Percentiles rank a stretch among this genome's conserved stretches.
Conservation (phyloP, 345 rosid genomes). For the Salix arbutifolia region DNA sequence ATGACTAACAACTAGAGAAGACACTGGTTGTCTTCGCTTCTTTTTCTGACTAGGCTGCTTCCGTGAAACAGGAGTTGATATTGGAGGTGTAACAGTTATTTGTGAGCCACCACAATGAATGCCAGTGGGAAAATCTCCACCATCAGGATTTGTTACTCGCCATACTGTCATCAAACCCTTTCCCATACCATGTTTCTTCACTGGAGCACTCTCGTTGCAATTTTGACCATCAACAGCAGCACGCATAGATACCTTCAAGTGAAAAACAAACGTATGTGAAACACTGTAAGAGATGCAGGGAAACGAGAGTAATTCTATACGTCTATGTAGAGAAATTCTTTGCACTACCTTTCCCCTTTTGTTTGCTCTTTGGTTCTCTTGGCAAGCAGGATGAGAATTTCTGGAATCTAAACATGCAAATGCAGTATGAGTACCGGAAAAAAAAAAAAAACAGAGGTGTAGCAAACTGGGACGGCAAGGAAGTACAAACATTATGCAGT, state of each 20-base stretch:
- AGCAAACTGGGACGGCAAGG: background rate
- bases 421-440: background rate
- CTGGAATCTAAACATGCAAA: constrained; percentile 41
- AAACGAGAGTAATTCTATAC: too few relatives aligned
- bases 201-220: constrained; percentile 25
- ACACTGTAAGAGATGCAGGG: constrained; percentile 4
- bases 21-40: constrained; percentile 37
- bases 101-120: constrained; percentile 33
- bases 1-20: constrained; percentile 47
- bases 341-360: constrained; percentile 71
- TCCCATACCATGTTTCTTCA: constrained; percentile 85
- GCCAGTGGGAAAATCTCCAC: constrained; percentile 53
- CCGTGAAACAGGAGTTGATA: constrained; percentile 17
- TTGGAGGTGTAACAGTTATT: constrained; percentile 16
- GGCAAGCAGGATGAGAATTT: constrained; percentile 25
- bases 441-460: background rate
- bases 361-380: constrained; percentile 36
- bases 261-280: constrained; percentile 9
- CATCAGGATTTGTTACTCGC: constrained; percentile 63
- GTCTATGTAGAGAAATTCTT: background rate
- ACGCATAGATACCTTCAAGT: constrained; percentile 32
- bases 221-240: constrained; percentile 18
- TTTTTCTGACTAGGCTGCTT: constrained; percentile 42
- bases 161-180: constrained; percentile 94
- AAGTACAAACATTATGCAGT: background rate